Percentiles rank a stretch among this genome's conserved stretches.
Conservation (phyloP, 495 filamentous ascomycete genomes). For the Halenospora varia region DNA sequence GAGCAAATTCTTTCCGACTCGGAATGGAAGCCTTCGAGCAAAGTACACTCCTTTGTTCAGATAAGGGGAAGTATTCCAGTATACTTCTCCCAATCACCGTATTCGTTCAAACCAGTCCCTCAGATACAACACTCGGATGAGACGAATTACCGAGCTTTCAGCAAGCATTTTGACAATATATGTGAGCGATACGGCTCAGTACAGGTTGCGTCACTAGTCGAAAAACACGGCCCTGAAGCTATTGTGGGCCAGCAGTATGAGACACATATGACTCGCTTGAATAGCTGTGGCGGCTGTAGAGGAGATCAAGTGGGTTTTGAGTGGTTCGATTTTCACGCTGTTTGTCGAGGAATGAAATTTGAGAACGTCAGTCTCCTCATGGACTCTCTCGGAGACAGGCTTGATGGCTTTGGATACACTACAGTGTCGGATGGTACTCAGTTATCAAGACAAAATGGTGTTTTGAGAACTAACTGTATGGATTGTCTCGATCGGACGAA, state of each 20-base stretch:
- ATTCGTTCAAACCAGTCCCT: conserved; percentile 85
- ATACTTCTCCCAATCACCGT: conserved; percentile 91
- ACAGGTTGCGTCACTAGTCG: conserved; percentile 79
- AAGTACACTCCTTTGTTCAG: conserved; percentile 79
- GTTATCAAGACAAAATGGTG: conserved; percentile 58
- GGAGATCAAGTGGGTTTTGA: conserved; percentile 61
- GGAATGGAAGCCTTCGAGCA: conserved; percentile 55
- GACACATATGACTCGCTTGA: conserved; percentile 55
- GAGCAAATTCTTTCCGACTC: conserved; percentile 80
- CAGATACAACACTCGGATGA: conserved; percentile 71
- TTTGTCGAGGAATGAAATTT: conserved; percentile 94
- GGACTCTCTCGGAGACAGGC: conserved; percentile 55
- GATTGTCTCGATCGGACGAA: conserved; percentile 94
- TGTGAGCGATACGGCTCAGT: conserved; percentile 64
- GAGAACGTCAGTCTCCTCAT: conserved; percentile 83
- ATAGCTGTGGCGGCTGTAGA: conserved; percentile 53
- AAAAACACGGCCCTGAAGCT: conserved; percentile 76
- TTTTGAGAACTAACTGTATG: conserved; percentile 93
- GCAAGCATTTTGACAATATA: conserved; percentile 69
- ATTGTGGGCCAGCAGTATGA: conserved; percentile 76
- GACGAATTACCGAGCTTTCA: conserved; percentile 73
- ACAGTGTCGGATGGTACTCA: conserved; percentile 48
- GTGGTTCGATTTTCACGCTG: conserved; percentile 94
- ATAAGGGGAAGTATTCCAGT: conserved; percentile 83
- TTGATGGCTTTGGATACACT: conserved; percentile 63